A percentile compares a stretch with the other conserved stretches of the same genome.
Conservation (phyloP, 345 rosid species). For the Turnera subulata region DNA sequence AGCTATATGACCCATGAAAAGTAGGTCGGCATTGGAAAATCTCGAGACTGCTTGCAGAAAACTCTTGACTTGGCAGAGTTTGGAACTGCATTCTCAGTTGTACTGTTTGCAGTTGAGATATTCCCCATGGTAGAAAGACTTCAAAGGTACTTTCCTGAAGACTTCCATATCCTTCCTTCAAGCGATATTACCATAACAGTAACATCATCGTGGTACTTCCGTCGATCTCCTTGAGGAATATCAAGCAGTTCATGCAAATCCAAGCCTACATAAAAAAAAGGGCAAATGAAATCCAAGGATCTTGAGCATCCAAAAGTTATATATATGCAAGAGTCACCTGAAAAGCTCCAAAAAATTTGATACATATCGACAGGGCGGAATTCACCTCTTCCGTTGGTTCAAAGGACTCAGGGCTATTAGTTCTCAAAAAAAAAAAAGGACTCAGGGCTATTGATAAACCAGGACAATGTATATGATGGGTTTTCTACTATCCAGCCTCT, state of each 20-base stretch:
- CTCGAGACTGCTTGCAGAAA: slow-evolving; percentile 5
- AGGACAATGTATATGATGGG: no score
- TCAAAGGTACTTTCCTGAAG: slow-evolving; percentile 90
- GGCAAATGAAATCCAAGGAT: no score
- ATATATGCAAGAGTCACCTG: no score
- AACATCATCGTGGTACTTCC: slow-evolving; percentile 95
- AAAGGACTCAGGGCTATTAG: no score
- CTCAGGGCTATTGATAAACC: no score
- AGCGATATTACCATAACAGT: slow-evolving; percentile 95
- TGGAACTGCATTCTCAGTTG: slow-evolving; percentile 14
- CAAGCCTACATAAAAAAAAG: slow-evolving; percentile 52
- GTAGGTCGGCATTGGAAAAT: background rate
- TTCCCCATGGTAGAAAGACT: slow-evolving; percentile 2
- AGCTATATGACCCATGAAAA: slow-evolving; percentile 5
- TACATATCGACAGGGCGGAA: no score
- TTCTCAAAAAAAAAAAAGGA: no score
- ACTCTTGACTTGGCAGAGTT: slow-evolving; percentile 1
- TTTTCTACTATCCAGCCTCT: no score
- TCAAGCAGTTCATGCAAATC: slow-evolving; percentile 85
- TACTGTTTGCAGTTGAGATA: slow-evolving; percentile 2
- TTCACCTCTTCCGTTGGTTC: no score
- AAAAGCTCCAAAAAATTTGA: no score
- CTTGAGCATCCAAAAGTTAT: no score
- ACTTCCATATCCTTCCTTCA: slow-evolving; percentile 98
- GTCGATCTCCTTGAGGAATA: slow-evolving; percentile 94